Evolutionary conservation across 2,329 filamentous ascomycete species (phyloP).

Genomic region (Trichoderma citrinoviride): DNA sequence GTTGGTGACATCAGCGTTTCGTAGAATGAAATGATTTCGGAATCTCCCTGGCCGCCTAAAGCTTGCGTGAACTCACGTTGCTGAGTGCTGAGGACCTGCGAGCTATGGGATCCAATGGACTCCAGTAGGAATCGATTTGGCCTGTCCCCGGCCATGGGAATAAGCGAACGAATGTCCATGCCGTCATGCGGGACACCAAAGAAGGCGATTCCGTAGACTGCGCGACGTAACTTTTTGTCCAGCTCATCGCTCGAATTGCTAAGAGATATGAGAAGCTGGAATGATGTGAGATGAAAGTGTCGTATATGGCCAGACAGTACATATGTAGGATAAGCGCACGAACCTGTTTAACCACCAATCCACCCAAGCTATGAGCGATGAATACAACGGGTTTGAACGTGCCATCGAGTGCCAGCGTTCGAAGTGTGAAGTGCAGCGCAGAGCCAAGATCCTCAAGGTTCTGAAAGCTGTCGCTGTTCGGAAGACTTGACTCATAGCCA

Average conservation of each 20-base stretch:
- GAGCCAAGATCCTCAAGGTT: background rate
- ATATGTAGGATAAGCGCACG: background rate
- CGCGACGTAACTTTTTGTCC: background rate
- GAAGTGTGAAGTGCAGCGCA: background rate
- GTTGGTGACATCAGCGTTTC: background rate
- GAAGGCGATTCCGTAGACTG: background rate
- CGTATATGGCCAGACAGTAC: too few relatives aligned
- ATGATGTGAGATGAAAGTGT: background rate
- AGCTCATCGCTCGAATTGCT: background rate
- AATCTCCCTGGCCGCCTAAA: background rate
- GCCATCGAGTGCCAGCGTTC: background rate
- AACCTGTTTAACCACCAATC: background rate
- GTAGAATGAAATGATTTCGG: background rate
- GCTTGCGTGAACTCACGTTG: background rate
- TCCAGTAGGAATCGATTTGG: background rate
- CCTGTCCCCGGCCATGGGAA: background rate
- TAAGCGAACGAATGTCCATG: background rate
- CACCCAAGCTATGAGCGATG: slow-evolving; percentile 1
- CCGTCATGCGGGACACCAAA: background rate
- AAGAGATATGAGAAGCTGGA: background rate
- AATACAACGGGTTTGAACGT: background rate
- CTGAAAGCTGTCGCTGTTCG: background rate
- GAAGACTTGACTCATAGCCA: background rate
- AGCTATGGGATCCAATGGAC: background rate
- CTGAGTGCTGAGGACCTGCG: background rate